Conservation (phyloP, 106 monocot species). For the Acorus calamus region DNA sequence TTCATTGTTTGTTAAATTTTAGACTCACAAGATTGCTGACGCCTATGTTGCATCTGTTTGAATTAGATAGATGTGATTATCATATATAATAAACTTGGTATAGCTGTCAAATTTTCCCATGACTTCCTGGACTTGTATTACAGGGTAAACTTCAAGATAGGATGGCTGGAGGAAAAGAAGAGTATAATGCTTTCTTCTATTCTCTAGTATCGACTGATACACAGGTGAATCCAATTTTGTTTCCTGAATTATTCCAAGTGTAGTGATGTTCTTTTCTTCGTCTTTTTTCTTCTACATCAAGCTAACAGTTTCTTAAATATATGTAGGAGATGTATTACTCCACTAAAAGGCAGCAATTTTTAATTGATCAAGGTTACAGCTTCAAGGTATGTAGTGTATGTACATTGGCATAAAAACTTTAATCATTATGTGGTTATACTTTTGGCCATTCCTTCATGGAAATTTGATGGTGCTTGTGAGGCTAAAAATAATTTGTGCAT, state of each 20-base stretch:
- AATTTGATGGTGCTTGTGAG: too few relatives aligned
- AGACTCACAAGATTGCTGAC: too few relatives aligned
- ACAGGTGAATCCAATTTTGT: constrained; percentile 36
- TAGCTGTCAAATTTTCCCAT: neutral
- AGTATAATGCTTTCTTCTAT: constrained; percentile 99
- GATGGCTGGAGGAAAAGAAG: constrained; percentile 99
- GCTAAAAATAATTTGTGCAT: too few relatives aligned
- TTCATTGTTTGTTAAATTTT: too few relatives aligned
- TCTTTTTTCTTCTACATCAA: neutral
- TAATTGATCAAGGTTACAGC: constrained; percentile 97
- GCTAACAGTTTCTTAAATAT: neutral
- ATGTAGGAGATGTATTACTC: constrained; percentile 98
- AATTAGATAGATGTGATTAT: too few relatives aligned
- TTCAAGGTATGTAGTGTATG: constrained; percentile 53
- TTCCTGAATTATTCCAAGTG: constrained; percentile 7
- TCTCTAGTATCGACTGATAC: constrained; percentile 97
- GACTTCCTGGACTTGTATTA: neutral
- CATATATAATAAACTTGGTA: too few relatives aligned
- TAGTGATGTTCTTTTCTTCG: neutral
- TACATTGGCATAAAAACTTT: too few relatives aligned
- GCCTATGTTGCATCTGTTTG: too few relatives aligned
- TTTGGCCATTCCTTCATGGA: too few relatives aligned
- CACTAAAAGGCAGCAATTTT: constrained; percentile 95
- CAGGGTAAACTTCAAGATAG: constrained; percentile 90
- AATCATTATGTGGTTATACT: too few relatives aligned